phyloP scores from a whole-genome alignment of 148 eudicot genomes.

The Cornus controversa region DNA sequence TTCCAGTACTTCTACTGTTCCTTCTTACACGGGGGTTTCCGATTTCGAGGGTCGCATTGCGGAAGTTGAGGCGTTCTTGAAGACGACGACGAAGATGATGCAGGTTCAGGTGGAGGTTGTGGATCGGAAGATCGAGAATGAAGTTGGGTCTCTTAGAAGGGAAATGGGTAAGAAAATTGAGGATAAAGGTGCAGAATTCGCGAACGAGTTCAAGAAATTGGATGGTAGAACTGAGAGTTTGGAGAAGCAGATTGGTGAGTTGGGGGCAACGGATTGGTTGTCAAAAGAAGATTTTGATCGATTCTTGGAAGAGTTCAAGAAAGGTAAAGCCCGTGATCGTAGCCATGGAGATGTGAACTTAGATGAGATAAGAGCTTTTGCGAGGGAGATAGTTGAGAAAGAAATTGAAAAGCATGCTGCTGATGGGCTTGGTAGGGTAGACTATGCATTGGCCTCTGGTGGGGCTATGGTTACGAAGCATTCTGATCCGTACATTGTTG shows the following conservation, averaged over 20 bases:
- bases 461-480: slow-evolving; percentile 65
- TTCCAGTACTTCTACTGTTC: slow-evolving; percentile 7
- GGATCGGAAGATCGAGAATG: slow-evolving; percentile 55
- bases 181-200: slow-evolving; percentile 36
- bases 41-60: slow-evolving; percentile 67
- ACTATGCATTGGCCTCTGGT: slow-evolving; percentile 67
- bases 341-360: slow-evolving; percentile 31
- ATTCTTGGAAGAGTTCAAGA: slow-evolving; percentile 55
- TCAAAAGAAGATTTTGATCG: slow-evolving; percentile 50
- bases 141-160: slow-evolving; percentile 37
- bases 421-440: slow-evolving; percentile 86
- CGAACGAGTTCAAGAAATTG: slow-evolving; percentile 34
- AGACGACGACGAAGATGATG: slow-evolving; percentile 55
- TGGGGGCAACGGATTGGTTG: slow-evolving; percentile 36
- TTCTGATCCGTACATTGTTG: slow-evolving; percentile 44
- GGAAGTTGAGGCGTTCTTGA: slow-evolving; percentile 52
- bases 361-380: slow-evolving; percentile 65
- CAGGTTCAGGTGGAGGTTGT: slow-evolving; percentile 70
- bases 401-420: slow-evolving; percentile 85
- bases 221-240: slow-evolving; percentile 31
- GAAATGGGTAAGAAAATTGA: slow-evolving; percentile 52
- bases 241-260: slow-evolving; percentile 42
- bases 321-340: slow-evolving; percentile 26
- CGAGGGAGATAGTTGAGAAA: slow-evolving; percentile 66
- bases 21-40: slow-evolving; percentile 27